A percentile compares a stretch with the other conserved stretches of the same genome.
phyloP scores from a whole-genome alignment of 345 rosid species.

The Clausena lansium region DNA sequence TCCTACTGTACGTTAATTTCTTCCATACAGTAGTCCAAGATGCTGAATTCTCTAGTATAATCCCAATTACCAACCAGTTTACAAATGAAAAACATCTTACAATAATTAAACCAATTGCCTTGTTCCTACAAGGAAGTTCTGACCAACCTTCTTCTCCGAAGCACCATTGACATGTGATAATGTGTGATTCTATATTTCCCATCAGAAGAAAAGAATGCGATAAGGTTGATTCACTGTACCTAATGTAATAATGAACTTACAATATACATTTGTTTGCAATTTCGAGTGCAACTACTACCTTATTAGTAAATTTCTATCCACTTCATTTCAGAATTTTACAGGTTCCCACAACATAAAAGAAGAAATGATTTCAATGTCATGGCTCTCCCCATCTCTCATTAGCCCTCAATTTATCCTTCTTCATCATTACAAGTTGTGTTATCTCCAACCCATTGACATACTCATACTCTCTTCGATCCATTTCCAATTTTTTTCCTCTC shows the following conservation, averaged over 20 bases:
- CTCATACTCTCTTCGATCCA: background rate
- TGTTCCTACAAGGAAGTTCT: background rate
- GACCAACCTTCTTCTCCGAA: background rate
- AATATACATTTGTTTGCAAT: background rate
- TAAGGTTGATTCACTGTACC: background rate
- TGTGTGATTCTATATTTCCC: too few species aligned
- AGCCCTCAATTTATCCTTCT: background rate
- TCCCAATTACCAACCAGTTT: background rate
- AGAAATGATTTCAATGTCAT: background rate
- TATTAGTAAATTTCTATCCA: background rate
- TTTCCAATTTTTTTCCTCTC: background rate
- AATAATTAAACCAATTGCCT: background rate
- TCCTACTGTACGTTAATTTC: background rate
- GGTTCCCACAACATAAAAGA: background rate
- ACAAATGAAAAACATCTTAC: background rate
- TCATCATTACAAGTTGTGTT: background rate
- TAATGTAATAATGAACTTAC: background rate
- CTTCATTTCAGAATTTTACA: background rate
- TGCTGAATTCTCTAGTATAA: background rate
- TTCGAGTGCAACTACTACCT: background rate
- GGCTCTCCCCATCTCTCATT: background rate
- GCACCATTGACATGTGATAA: background rate
- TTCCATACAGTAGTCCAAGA: background rate
- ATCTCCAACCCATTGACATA: background rate
- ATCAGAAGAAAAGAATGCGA: too few species aligned